phyloP scores from a whole-genome alignment of 768 basidiomycete species.

The Lentinula sp. region DNA sequence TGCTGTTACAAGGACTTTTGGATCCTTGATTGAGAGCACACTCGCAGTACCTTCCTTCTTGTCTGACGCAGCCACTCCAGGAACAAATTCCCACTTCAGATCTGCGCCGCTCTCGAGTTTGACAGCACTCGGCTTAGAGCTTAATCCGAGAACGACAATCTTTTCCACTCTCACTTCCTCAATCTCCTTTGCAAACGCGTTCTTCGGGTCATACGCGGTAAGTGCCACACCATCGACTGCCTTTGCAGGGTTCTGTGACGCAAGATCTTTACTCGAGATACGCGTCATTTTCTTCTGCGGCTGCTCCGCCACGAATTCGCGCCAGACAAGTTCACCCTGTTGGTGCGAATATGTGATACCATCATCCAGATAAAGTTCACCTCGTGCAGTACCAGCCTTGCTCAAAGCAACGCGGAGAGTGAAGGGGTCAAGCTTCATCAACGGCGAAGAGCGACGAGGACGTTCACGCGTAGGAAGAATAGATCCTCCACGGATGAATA shows the following conservation, averaged over 20 bases:
- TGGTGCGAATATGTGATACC: constrained; percentile 77
- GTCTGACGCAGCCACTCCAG: constrained; percentile 49
- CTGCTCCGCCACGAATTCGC: constrained; percentile 59
- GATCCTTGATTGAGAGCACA: constrained; percentile 72
- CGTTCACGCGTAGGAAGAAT: constrained; percentile 86
- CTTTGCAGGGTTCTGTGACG: constrained; percentile 29
- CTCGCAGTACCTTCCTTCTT: constrained; percentile 64
- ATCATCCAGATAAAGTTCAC: constrained; percentile 94
- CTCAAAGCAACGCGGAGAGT: constrained; percentile 81
- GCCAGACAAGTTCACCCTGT: constrained; percentile 80
- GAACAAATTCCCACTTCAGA: constrained; percentile 63
- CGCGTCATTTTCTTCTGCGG: constrained; percentile 34
- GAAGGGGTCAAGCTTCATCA: constrained; percentile 92
- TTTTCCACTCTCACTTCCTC: constrained; percentile 74
- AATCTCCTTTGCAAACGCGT: constrained; percentile 65
- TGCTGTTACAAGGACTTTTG: constrained; percentile 45
- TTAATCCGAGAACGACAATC: constrained; percentile 73
- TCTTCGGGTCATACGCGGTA: constrained; percentile 43
- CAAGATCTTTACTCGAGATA: constrained; percentile 53
- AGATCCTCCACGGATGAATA: constrained; percentile 87
- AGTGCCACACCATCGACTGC: constrained; percentile 50
- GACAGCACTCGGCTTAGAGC: constrained; percentile 54
- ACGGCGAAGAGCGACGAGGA: constrained; percentile 73
- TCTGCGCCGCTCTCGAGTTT: constrained; percentile 38
- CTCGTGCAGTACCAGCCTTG: constrained; percentile 51